Base-by-base conservation (phyloP, 2,329 filamentous ascomycete genomes). In the Stagonosporopsis cucurbitacearum region DNA sequence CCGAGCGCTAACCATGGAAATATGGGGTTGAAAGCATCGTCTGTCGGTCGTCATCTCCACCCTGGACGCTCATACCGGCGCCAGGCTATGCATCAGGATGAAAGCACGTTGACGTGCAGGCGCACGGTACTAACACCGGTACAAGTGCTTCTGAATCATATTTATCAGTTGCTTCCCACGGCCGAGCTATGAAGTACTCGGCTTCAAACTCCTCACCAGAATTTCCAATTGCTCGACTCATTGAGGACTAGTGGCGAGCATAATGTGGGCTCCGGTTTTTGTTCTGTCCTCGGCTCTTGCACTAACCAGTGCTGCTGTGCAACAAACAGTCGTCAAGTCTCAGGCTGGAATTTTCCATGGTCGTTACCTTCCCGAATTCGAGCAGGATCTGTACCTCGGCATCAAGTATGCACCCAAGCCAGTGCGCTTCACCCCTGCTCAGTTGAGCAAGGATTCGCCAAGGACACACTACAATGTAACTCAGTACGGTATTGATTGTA, bases 381-480 rank as follows among this genome's bases (percentile, higher is more conserved):
- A 67, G 20, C 70, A 73, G 48, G 69, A 72, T 40, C 9, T 73
- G 2, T 73, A 63, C 15, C 57, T 73, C 5, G 70, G 70, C 3
- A 59, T 73, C 26, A 71, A 71, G 13, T 73, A 64, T 60, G 69
- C 70, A 5, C 64, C 60, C 3, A 64, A 69, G 20, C 69, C 69
- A 12, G 54, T 64, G 13, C 65, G 69, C 15, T 71, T 71, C 35
- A 53, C 64, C 19, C 62, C 67, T 6, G 63, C 69, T 2, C 33
- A 54, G n/a, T 26, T 70, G 26, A 55, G 48, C 17, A 12, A 44
- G 17, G 55, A 66, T 44, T 8, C 61, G 6, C 64, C 66, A 2
- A 32, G 37, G 13, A 52, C 23, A 9, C 32, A 58, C 22, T 63
- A 62, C 49, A 64, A 68, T 49, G 65, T 35, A 1, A 66, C 64